Percentiles rank a stretch among this genome's conserved stretches.
Conservation (phyloP, 306 rosid species). For the Abrus pulchellus region DNA sequence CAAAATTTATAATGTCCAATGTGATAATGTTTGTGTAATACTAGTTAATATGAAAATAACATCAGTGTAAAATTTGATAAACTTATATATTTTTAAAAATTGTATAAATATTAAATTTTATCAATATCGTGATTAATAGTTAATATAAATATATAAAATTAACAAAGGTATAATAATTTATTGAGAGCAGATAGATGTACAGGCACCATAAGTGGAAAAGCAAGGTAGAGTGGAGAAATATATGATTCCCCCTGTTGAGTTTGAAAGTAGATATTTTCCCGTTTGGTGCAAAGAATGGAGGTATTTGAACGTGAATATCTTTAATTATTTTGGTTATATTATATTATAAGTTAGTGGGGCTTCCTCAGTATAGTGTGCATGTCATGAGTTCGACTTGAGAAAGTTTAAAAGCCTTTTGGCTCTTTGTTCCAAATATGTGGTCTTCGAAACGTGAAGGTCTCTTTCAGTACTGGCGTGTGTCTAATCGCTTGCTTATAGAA, state of each 20-base stretch:
- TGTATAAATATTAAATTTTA: not conserved
- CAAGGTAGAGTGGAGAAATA: conserved; percentile 32
- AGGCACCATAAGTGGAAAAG: conserved; percentile 37
- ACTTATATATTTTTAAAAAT: not conserved
- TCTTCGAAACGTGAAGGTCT: conserved; percentile 38
- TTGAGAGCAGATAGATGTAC: conserved; percentile 5
- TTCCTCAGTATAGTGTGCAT: conserved; percentile 23
- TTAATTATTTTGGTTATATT: conserved; percentile 24
- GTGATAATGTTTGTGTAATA: not conserved
- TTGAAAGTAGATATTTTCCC: conserved; percentile 39
- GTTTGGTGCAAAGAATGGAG: conserved; percentile 53
- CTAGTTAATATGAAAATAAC: not conserved
- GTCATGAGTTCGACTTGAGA: conserved; percentile 32
- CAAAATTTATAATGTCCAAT: no score
- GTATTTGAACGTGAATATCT: conserved; percentile 6
- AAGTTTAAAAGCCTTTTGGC: conserved; percentile 18
- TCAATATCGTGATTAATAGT: not conserved
- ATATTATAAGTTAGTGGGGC: conserved; percentile 44
- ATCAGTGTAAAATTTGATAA: not conserved
- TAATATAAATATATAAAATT: not conserved
- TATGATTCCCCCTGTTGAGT: conserved; percentile 51
- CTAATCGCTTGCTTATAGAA: conserved; percentile 21
- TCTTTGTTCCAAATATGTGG: conserved; percentile 38
- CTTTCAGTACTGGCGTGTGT: conserved; percentile 34
- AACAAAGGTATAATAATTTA: not conserved